Percentiles rank a stretch among this genome's conserved stretches.
These are phyloP conservation scores for Chlamydomonas reinhardtii DNA, from an alignment of 163 green algal species.

Conservation along the genomic window DNA sequence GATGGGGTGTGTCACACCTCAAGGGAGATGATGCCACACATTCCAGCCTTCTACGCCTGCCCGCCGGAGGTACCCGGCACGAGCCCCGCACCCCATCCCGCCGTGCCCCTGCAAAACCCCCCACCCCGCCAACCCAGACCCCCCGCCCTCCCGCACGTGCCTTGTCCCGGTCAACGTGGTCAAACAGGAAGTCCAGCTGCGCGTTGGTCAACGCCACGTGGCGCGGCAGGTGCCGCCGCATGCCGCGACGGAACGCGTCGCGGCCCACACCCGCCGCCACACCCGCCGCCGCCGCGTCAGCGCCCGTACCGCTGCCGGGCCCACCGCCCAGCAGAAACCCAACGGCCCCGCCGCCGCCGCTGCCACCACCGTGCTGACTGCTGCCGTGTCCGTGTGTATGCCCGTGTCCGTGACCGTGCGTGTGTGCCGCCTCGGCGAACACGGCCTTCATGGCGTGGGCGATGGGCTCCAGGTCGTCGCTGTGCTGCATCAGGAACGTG, in stretches of 20 bases:
- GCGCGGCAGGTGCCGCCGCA: constrained; percentile 1
- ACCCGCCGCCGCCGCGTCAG: too few relatives aligned
- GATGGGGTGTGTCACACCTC: too few relatives aligned
- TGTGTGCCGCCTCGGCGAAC: background rate
- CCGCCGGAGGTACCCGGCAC: too few relatives aligned
- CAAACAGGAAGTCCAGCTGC: constrained; percentile 36
- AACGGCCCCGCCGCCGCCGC: background rate
- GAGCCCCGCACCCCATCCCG: too few relatives aligned
- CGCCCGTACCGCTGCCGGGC: too few relatives aligned
- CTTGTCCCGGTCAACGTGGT: constrained; percentile 39
- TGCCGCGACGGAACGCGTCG: background rate
- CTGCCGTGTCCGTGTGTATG: background rate
- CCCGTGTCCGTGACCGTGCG: background rate
- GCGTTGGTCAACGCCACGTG: constrained; percentile 8
- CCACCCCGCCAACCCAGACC: too few relatives aligned
- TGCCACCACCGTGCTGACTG: too few relatives aligned
- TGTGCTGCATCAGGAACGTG: constrained; percentile 60
- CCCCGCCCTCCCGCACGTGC: too few relatives aligned
- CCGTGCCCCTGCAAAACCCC: too few relatives aligned
- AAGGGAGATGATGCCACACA: too few relatives aligned
- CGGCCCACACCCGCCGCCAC: background rate
- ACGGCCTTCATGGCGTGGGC: constrained; percentile 18
- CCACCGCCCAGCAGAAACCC: too few relatives aligned
- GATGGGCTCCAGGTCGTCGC: constrained; percentile 60
- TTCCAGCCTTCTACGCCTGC: too few relatives aligned